These are phyloP conservation scores for Purshia tridentata DNA, from an alignment of 306 rosid genomes.

Conservation along the genomic window DNA sequence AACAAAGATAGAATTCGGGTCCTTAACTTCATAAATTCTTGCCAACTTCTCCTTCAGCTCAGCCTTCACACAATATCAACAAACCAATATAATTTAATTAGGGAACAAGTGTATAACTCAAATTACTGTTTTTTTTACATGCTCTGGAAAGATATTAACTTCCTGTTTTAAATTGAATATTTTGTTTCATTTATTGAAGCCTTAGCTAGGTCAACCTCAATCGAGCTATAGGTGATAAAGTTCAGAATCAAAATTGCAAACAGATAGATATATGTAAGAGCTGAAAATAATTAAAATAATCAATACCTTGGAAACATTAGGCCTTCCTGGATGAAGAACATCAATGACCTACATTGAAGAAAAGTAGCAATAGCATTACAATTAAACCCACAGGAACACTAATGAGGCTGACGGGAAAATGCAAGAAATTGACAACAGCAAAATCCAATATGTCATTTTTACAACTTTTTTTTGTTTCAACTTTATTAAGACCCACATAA, in stretches of 20 bases:
- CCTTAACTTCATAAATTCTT: slow-evolving; percentile 77
- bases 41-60: slow-evolving; percentile 91
- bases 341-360: slow-evolving; percentile 56
- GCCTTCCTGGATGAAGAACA: slow-evolving; percentile 90
- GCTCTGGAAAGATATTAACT: no score
- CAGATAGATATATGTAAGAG: neutral
- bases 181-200: no score
- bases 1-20: slow-evolving; percentile 73
- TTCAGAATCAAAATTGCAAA: no score
- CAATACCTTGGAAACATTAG: slow-evolving; percentile 84
- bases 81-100: neutral
- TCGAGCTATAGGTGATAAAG: no score
- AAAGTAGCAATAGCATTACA: neutral
- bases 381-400: neutral
- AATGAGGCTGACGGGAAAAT: neutral
- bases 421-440: neutral
- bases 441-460: neutral
- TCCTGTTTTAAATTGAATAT: no score
- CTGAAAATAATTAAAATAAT: neutral
- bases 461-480: neutral
- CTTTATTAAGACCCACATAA: neutral
- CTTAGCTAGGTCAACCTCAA: no score
- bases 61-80: slow-evolving; percentile 38
- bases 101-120: neutral
- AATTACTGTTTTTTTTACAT: neutral